Evolutionary conservation across 2,329 filamentous ascomycete species (phyloP), one percentile per base, ranked within the genome.

Genomic region (Aspergillus carbonarius): DNA sequence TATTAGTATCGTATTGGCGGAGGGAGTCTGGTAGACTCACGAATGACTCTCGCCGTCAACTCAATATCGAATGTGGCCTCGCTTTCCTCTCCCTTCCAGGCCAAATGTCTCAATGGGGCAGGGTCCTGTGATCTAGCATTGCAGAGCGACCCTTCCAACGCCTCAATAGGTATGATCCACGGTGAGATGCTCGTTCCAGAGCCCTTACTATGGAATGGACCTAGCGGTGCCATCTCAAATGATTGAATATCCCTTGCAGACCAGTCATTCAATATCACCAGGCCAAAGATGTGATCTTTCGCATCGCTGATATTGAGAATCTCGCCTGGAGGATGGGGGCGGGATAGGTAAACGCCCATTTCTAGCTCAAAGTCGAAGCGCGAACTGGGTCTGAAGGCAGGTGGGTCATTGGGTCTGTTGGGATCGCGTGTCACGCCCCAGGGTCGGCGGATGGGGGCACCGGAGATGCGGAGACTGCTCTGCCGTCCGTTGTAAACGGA

Each of bases 261-360:
- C 85, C 85, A 87, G 62, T 87, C 85, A 60, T 87, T 87, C 6
- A 87, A 66, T 37, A 88, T 70, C 0, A 85, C 81, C n/a, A 86
- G 75, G 0, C 86, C 85, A 67, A 88, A 88, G 15, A 88, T 84
- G 62, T 88, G 83, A 0, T 84, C 78, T 15, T 75, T 72, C 0
- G 78, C 78, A 5, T 80, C 68, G 15, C 66, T 66, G n/a, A 80
- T 76, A 7, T 74, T 61, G 23, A 82, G 68, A 0, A 65, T 63
- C 1, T 74, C 62, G 0, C 79, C 79, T 7, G 72, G 70, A 1
- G 72, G 64, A 0, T 80, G 65, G 0, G 79, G 77, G 9, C 71
- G 70, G 7, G 76, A 76, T 8, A 83, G 68, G 34, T 81, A 73
- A 17, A 74, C 76, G 1, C 78, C 81, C 65, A 83, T 72, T 59